Evolutionary conservation across 352 stramenopile species (phyloP), one percentile per base, ranked within the genome.

Genomic region (Globisporangium nagaii): DNA sequence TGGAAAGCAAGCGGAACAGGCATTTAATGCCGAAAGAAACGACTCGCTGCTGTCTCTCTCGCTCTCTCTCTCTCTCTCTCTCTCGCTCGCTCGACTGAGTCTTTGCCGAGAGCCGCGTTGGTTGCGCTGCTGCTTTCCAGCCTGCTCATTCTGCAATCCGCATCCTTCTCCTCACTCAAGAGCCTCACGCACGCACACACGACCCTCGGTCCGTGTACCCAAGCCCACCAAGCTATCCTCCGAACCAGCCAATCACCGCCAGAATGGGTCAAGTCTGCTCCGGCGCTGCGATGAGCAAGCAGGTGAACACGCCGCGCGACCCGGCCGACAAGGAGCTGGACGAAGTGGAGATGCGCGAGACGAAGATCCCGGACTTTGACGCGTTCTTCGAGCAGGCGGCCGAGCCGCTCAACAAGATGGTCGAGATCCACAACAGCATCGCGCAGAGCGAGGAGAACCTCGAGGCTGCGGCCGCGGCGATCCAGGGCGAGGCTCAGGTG

Each of bases 231-330:
- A n/a, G n/a, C 22, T 28, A 5, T 5, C 22, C 20, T 44, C 17
- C 20, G 4, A 22, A 9, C 22, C 36, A 25, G 39, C 17, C 35
- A 44, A 31, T 35, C 30, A 86, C 45, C 32, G n/a, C n/a, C n/a
- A n/a, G n/a, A n/a, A 86, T 86, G 75, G 75, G 75, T 41, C 70
- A 86, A 65, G 75, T 83, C 32, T 86, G 75, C 41, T 79, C 70
- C 45, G 71, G 72, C 47, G 48, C 60, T 30, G 60, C 58, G 19
- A 60, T 83, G n/a, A 63, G 65, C 70, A 86, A 63, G 52, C 20
- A 55, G 22, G 58, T 61, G 1, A 58, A 54, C 27, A 51, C 49
- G 40, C 34, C 60, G 27, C 60, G 60, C n/a, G 61, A 68, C n/a
- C 56, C 61, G n/a, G 48, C 44, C 13, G 61, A 68, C 50, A 64